Evolutionary conservation across 148 eudicot genomes (phyloP), one percentile per base, ranked within the genome.

Genomic region (Tetragonia tetragonoides): DNA sequence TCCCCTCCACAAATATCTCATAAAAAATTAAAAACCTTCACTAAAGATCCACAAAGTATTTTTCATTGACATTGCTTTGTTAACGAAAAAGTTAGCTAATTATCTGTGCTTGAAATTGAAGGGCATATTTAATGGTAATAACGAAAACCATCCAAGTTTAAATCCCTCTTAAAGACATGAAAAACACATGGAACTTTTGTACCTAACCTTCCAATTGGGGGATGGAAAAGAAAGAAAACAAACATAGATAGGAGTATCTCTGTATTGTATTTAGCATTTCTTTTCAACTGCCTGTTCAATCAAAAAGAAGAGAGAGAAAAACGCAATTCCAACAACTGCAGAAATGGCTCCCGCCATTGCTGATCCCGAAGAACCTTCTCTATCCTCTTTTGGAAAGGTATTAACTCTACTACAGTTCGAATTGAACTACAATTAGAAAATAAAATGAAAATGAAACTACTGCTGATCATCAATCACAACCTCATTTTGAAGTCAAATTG

Each of bases 341-440:
- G n/a, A 7, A 68, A 86, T 88, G 90, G 84, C 87, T 57, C 73
- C 89, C 46, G 69, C 81, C 54, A 49, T 65, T 11, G 70, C 81
- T 44, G 84, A 87, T 63, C 78, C 76, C 28, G 80, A 81, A 34
- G 80, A 75, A 41, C 86, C 68, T 10, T 34, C 87, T n/a, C 70
- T 84, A 74, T 82, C 87, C 53, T 83, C 86, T 16, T 70, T 77
- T 14, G 83, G 80, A 56, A 81, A 77, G 86, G 84, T 81, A 62
- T 59, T 64, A 6, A 20, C 56, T 18, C 21, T 20, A 2, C 59
- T 66, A 7, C 39, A 16, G 14, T 11, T 63, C 28, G 2, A 2
- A 38, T 15, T 12, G 10, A 17, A 54, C 28, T 2, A 39, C 9
- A 39, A 44, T 14, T 46, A 28, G 34, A 28, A 28, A 28, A 28